Evolutionary conservation across 768 basidiomycete genomes (phyloP).

Genomic region (Psilocybe sp.): DNA sequence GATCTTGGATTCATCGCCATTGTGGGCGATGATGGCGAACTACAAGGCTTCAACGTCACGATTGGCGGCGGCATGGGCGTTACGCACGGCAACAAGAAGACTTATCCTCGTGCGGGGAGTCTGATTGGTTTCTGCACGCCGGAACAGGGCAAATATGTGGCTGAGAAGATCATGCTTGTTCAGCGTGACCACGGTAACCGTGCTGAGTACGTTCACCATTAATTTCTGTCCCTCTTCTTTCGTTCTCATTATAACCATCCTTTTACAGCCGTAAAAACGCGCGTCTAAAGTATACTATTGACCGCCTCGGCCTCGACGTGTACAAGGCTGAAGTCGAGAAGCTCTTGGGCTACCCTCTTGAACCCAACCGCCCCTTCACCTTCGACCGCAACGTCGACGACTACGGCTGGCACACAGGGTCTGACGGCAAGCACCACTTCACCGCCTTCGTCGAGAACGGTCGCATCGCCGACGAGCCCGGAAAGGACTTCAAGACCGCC

Average conservation of each 20-base stretch:
- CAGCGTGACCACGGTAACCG: conserved; percentile 98
- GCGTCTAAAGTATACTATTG: conserved; percentile 95
- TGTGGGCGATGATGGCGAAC: conserved; percentile 66
- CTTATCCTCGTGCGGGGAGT: conserved; percentile 87
- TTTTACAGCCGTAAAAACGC: conserved; percentile 70
- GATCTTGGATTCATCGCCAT: conserved; percentile 98
- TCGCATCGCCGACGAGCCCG: conserved; percentile 92
- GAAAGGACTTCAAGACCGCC: conserved; percentile 87
- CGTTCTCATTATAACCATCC: neutral
- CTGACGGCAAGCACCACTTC: conserved; percentile 89
- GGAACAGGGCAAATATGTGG: conserved; percentile 81
- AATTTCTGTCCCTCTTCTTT: conserved; percentile 10
- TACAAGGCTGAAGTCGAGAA: conserved; percentile 92
- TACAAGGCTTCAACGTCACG: conserved; percentile 91
- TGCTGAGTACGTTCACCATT: conserved; percentile 59
- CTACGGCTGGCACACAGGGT: conserved; percentile 88
- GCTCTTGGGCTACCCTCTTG: conserved; percentile 75
- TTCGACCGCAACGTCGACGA: conserved; percentile 93
- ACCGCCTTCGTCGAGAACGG: conserved; percentile 97
- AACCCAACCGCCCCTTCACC: conserved; percentile 68
- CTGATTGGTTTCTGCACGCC: conserved; percentile 90
- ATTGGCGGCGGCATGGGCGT: conserved; percentile 99
- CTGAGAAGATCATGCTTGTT: conserved; percentile 90
- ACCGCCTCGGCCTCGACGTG: conserved; percentile 84
- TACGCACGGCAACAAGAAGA: conserved; percentile 98